Evolutionary conservation across 1,139 yeast genomes (phyloP).

Genomic region (Candida albicans): DNA sequence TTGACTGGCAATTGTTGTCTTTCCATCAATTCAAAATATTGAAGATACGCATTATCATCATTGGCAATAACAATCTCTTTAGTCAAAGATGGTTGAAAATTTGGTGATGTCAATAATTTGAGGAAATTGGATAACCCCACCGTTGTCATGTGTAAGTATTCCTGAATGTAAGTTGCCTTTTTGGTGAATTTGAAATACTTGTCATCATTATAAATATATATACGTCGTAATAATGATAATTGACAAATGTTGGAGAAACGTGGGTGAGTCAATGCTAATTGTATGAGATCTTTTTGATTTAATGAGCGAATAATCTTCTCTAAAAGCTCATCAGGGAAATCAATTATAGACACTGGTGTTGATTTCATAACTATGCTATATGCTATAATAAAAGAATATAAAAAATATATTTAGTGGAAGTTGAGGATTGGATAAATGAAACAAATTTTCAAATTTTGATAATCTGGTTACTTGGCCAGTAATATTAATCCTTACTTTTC

Average conservation of each 20-base stretch:
- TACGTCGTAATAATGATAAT: not conserved
- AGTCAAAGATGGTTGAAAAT: not conserved
- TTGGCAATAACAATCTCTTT: slow-evolving; percentile 2
- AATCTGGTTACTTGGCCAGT: too few species aligned
- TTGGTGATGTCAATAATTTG: not conserved
- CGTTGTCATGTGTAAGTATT: not conserved
- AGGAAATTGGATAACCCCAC: slow-evolving; percentile 1
- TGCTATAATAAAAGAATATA: not conserved
- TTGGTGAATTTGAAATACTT: slow-evolving; percentile 14
- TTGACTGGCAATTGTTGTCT: slow-evolving; percentile 1
- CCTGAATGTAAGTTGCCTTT: slow-evolving; percentile 1
- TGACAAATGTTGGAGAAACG: slow-evolving; percentile 2
- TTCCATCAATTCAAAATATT: slow-evolving; percentile 1
- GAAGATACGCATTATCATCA: slow-evolving; percentile 2
- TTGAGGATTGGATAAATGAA: too few species aligned
- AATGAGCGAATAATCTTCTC: not conserved
- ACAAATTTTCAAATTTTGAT: too few species aligned
- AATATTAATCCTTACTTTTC: too few species aligned
- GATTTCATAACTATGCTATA: not conserved
- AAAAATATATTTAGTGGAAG: too few species aligned
- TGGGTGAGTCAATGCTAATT: slow-evolving; percentile 2
- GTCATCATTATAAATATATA: slow-evolving; percentile 10
- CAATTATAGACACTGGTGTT: not conserved
- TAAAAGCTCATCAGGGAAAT: slow-evolving; percentile 3
- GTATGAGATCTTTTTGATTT: not conserved